A percentile compares a stretch with the other conserved stretches of the same genome.
phyloP scores from a whole-genome alignment of 345 rosid species.

The Zanthoxylum bungeanum region DNA sequence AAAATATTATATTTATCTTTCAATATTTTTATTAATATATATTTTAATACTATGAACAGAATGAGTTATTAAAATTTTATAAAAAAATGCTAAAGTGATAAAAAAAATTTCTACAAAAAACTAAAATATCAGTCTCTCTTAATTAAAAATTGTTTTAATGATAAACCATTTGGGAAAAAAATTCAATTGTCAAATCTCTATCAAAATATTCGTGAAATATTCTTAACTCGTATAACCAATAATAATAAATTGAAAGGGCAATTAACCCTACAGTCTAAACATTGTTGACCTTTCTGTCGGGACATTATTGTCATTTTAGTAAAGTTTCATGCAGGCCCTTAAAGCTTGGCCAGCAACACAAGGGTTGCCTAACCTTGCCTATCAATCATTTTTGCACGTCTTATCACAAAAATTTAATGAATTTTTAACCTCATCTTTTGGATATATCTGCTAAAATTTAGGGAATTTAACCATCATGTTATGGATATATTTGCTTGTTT shows the following conservation, averaged over 20 bases:
- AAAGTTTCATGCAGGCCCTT: not conserved
- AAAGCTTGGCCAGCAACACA: not conserved
- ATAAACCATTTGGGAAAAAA: too few species aligned
- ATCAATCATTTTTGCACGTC: not conserved
- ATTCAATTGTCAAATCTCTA: too few species aligned
- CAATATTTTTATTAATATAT: too few species aligned
- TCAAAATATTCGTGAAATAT: not conserved
- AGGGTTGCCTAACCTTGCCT: slow-evolving; percentile 1
- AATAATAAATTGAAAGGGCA: not conserved
- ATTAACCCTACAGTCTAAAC: not conserved
- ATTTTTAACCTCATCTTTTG: not conserved
- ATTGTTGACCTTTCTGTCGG: not conserved
- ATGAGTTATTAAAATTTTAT: too few species aligned
- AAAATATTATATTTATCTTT: too few species aligned
- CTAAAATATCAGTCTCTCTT: too few species aligned
- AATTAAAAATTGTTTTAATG: too few species aligned
- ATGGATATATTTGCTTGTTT: not conserved
- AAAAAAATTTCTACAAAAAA: too few species aligned
- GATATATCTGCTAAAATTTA: too few species aligned
- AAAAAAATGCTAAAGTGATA: too few species aligned
- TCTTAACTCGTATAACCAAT: not conserved
- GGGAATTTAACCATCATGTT: too few species aligned
- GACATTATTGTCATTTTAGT: not conserved
- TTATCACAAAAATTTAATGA: not conserved
- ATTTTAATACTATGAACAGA: too few species aligned